Base-by-base conservation (phyloP, 345 rosid genomes). In the Murraya koenigii region DNA sequence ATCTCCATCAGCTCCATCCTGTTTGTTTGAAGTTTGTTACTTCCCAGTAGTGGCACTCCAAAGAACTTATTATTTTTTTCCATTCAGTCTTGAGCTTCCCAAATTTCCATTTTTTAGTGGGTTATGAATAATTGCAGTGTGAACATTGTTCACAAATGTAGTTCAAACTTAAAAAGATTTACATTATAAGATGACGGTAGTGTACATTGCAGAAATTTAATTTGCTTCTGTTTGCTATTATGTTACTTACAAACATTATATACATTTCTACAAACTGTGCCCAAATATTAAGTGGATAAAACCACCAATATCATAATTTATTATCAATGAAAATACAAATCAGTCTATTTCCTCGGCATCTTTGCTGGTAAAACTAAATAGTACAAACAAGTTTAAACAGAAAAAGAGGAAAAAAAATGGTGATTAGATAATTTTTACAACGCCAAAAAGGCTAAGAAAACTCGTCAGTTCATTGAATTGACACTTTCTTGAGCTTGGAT, bases 401-500 rank as follows among this genome's bases (percentile, higher is more conserved):
- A 41, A 8, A 30, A 30, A 30, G 32, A 30, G 2, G 47, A 69
- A 7, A 32, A 25, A 1, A 56, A 28, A 17, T 17, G 22, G 56
- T 39, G 49, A 59, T 44, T 20, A n/a, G 59, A 56, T 6, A 81
- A 25, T 79, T 75, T 56, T 49, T 71, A 76, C 77, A 73, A 67
- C 2, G 68, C 30, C n/a, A 72, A 38, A 5, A 35, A 10, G 49
- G 56, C 8, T 60, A 74, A 44, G 2, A 25, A 20, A 56, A 22
- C 39, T 62, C 11, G 2, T 11, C 22, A 72, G 78, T 72, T 82
- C 75, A 85, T 33, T 76, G 38, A 75, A 56, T 66, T 39, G 74
- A 67, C 19, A 66, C 32, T 39, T 44, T 55, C 30, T 74, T 55
- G 36, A 90, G 69, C 83, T 88, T 90, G 38, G 90, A 69, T 47